Evolutionary conservation across 305 asterid genomes (phyloP).

Genomic region (Fraxinus latifolia): DNA sequence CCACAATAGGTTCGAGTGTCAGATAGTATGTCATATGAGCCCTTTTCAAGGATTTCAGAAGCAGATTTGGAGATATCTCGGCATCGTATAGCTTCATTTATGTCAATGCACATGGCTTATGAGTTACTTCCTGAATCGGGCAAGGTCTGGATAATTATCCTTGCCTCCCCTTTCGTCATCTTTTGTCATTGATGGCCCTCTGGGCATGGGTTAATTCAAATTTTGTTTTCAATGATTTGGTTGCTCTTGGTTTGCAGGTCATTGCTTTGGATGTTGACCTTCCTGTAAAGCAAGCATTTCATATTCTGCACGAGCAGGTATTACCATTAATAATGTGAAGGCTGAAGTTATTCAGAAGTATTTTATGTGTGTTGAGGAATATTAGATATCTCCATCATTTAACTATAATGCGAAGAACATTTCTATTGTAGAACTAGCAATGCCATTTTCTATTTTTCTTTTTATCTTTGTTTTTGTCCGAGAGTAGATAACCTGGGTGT

Average conservation of each 20-base stretch:
- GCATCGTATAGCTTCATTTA: conserved; percentile 54
- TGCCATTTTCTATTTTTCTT: not conserved
- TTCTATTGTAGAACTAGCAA: not conserved
- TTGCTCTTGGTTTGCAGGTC: conserved; percentile 45
- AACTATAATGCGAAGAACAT: not conserved
- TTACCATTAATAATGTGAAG: not conserved
- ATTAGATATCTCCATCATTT: not conserved
- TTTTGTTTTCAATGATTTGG: conserved; percentile 21
- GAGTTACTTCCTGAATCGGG: conserved; percentile 89
- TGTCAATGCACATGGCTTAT: conserved; percentile 70
- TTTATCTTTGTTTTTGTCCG: not conserved
- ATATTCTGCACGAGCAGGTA: conserved; percentile 86
- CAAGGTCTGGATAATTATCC: conserved; percentile 54
- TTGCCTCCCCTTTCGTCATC: conserved; percentile 17
- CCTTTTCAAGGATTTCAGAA: conserved; percentile 53
- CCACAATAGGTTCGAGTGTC: conserved; percentile 55
- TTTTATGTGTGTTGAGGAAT: not conserved
- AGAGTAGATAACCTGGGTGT: not conserved
- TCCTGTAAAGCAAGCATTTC: conserved; percentile 93
- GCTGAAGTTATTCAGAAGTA: not conserved
- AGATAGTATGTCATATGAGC: conserved; percentile 51
- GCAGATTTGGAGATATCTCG: conserved; percentile 61
- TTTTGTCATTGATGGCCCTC: not conserved
- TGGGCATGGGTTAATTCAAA: conserved; percentile 6
- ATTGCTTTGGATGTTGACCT: conserved; percentile 85